Evolutionary conservation across 495 filamentous ascomycete species (phyloP), one percentile per base, ranked within the genome.

Genomic region (Aspergillus ostianus): DNA sequence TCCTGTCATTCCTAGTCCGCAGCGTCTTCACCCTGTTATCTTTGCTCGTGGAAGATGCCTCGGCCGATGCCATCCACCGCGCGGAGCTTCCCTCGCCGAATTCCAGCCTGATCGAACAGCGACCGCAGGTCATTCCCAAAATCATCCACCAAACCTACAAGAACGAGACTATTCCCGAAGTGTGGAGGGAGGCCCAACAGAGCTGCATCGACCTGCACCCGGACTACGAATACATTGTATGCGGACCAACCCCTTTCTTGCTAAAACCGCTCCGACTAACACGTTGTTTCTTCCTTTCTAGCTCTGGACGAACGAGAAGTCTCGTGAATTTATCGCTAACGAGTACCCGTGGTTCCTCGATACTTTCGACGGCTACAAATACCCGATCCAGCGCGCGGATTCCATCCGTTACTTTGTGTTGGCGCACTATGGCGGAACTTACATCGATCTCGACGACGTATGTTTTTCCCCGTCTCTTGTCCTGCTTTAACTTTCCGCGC

Each of bases 111-210:
- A 80, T 86, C 52, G 81, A 84, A 62, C 73, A 76, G 51, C 79
- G 82, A 41, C 82, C 84, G 10, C 84, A 87, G 62, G 73, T 90
- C 53, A 92, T 95, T 53, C 91, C 91, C 41, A 93, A 92, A 77
- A 93, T 95, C 60, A 90, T 96, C 56, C 91, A 96, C 70, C 91
- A 96, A 69, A 92, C 92, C 29, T 96, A 90, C 70, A 84, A 85
- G 60, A 91, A 92, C 68, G 82, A 88, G 53, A 83, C 81, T 10
- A 88, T 96, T 52, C 92, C 91, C 0, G 80, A 77, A 58, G 83
- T 86, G 56, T 95, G 91, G 92, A 72, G 76, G 55, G 82, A 82
- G 30, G 85, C 89, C 44, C 90, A 92, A 61, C 77, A 87, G 73
- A 87, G 81, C 59, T 95, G 92, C 70, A 75, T 90, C 56, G 83